Evolutionary conservation across 768 basidiomycete genomes (phyloP), one percentile per base, ranked within the genome.

Genomic region (Lactarius hengduanensis): DNA sequence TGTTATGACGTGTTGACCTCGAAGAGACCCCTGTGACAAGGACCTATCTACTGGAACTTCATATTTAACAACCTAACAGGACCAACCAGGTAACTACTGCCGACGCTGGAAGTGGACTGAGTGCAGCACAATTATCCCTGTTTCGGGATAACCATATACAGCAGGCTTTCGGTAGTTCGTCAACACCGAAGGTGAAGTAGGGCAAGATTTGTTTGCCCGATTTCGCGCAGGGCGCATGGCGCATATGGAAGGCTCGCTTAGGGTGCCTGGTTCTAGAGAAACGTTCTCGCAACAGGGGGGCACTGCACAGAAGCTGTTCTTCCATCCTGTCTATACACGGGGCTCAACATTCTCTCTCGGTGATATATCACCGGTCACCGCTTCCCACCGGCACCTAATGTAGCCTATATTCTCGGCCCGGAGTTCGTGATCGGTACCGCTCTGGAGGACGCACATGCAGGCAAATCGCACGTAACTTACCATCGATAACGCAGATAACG

Each of bases 1-100:
- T 68, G 57, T 68, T 66, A 43, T 66, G 56, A 30, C 20, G 5
- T 5, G 3, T 56, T 30, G 55, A 32, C 11, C 15, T 40, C 34
- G 34, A 34, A 9, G 8, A 8, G 13, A 9, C 8, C n/a, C n/a
- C n/a, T n/a, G n/a, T n/a, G n/a, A n/a, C 32, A 9, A 10, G 32
- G 32, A 34, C 32, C 32, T 3, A 22, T 36, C 30, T 30, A 30
- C 30, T 28, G 3, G n/a, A n/a, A n/a, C n/a, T 28, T 32, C 30
- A 22, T 13, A 22, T 22, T 45, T 45, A n/a, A 10, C 43, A 13
- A 3, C 10, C 36, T 34, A 34, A 34, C 34, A 34, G 34, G 34
- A 34, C 2, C 11, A 38, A 13, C 36, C 11, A 38, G 3, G 20
- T n/a, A 16, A 41, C 16, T 16, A 20, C 8, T 7, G 32, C 32